A percentile compares a stretch with the other conserved stretches of the same genome.
These are phyloP conservation scores for Limnomonas spitsbergensis DNA, from an alignment of 139 green algal species.

Conservation along the genomic window DNA sequence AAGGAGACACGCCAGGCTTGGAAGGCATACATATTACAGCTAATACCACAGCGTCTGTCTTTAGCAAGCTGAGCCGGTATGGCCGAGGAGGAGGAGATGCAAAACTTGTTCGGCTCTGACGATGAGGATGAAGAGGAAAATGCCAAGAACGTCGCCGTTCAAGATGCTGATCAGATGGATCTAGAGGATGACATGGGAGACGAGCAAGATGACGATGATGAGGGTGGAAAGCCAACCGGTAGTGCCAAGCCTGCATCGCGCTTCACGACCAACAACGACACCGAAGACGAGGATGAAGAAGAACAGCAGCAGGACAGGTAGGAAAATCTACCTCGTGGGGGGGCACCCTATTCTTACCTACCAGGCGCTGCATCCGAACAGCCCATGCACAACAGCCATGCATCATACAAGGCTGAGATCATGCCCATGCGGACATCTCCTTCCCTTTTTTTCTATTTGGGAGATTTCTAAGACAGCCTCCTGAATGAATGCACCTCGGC, in stretches of 20 bases:
- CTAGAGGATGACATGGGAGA: slow-evolving; percentile 6
- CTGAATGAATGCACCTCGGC: no score
- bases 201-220: background rate
- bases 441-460: no score
- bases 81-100: background rate
- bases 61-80: no score
- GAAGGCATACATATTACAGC: no score
- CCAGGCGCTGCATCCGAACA: background rate
- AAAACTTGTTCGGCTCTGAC: slow-evolving; percentile 11
- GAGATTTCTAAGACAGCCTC: no score
- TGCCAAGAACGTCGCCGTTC: background rate
- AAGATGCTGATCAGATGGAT: background rate
- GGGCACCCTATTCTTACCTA: no score
- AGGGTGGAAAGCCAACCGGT: background rate
- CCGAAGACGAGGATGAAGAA: background rate
- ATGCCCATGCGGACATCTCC: no score
- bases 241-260: background rate
- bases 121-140: slow-evolving; percentile 3
- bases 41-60: no score
- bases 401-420: background rate
- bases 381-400: background rate
- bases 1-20: no score
- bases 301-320: slow-evolving; percentile 1
- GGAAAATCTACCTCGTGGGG: background rate
- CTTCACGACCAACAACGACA: background rate